A percentile compares a stretch with the other conserved stretches of the same genome.
Evolutionary conservation across 371 early-diverging fungal genomes (phyloP).

Genomic region (Lichtheimia hyalospora): DNA sequence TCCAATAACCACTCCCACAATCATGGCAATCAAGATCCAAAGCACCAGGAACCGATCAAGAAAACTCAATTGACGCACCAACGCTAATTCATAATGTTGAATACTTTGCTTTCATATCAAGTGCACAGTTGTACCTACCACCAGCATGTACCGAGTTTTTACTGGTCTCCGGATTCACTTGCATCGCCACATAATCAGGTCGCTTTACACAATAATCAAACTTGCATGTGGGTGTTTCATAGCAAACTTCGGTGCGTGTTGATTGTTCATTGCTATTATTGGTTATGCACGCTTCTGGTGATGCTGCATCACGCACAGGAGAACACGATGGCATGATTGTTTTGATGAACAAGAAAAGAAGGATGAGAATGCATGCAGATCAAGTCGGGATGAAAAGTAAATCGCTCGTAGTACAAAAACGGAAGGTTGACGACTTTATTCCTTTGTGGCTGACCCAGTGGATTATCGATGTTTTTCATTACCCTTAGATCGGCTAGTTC

Average conservation of each 20-base stretch:
- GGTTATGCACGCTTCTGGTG: no score
- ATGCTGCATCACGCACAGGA: no score
- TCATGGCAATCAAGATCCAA: conserved; percentile 64
- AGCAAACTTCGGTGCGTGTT: background rate
- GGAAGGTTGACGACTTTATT: no score
- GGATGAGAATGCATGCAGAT: no score
- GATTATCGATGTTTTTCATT: no score
- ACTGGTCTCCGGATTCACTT: background rate
- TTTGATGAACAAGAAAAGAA: no score
- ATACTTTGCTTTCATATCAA: background rate
- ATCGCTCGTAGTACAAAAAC: no score
- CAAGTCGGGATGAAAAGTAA: no score
- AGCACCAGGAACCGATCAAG: conserved; percentile 55
- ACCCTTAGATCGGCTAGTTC: no score
- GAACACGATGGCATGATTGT: no score
- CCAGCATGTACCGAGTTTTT: background rate
- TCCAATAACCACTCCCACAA: conserved; percentile 70
- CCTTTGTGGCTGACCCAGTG: no score
- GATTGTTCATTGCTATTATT: no score
- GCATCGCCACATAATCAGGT: background rate
- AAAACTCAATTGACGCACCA: conserved; percentile 31
- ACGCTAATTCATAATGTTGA: conserved; percentile 3
- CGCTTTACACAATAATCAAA: conserved; percentile 6
- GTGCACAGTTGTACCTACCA: background rate
- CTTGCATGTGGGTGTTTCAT: background rate